Evolutionary conservation across 371 early-diverging fungal genomes (phyloP).

Genomic region (Apophysomyces ossiformis): DNA sequence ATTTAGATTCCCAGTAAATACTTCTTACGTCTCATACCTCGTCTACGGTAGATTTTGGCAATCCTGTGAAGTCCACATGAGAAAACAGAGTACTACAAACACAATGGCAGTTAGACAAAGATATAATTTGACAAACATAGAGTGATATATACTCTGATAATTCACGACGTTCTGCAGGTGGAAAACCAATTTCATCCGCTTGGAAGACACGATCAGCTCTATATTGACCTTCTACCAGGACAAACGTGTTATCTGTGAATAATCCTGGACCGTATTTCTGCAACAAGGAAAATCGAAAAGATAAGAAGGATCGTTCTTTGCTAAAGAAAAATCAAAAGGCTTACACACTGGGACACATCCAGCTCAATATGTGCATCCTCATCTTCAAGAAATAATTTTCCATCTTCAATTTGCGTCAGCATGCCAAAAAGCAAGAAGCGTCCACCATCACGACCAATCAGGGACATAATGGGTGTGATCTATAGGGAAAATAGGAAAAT

Average conservation of each 20-base stretch:
- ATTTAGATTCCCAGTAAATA: neutral
- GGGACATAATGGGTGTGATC: conserved; percentile 82
- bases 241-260: conserved; percentile 84
- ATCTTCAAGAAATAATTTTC: conserved; percentile 87
- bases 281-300: neutral
- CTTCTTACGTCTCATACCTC: conserved; percentile 33
- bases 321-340: neutral
- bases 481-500: conserved; percentile 24
- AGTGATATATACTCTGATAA: conserved; percentile 56
- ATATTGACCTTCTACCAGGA: conserved; percentile 80
- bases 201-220: conserved; percentile 71
- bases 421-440: conserved; percentile 85
- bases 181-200: conserved; percentile 74
- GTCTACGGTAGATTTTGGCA: conserved; percentile 52
- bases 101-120: neutral
- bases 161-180: conserved; percentile 74
- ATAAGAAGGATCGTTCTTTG: too few species aligned
- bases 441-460: conserved; percentile 78
- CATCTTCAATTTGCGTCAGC: conserved; percentile 84
- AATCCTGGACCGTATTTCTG: conserved; percentile 69
- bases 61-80: conserved; percentile 64
- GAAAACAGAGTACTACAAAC: conserved; percentile 44
- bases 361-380: conserved; percentile 76
- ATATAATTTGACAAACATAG: neutral
- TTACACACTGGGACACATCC: conserved; percentile 55